phyloP scores from a whole-genome alignment of 345 rosid species.

The Pseudoturritis turrita region DNA sequence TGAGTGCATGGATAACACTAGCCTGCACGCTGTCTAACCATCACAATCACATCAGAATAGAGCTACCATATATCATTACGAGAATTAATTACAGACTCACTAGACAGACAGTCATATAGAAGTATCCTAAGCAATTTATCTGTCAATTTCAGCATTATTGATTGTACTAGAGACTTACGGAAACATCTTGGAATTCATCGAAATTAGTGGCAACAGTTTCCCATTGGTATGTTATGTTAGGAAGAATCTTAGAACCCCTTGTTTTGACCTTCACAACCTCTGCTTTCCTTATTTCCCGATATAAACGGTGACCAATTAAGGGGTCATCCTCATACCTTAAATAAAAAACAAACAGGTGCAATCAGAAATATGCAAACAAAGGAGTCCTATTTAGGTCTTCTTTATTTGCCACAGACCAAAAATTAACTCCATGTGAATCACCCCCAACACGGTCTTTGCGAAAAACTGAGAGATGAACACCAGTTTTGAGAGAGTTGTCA shows the following conservation, averaged over 20 bases:
- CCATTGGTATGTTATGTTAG: slow-evolving; percentile 74
- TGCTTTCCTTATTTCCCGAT: slow-evolving; percentile 84
- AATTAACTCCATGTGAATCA: slow-evolving; percentile 88
- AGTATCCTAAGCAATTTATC: background rate
- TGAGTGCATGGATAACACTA: slow-evolving; percentile 2
- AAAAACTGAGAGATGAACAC: slow-evolving; percentile 71
- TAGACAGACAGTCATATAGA: slow-evolving; percentile 2
- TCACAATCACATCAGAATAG: slow-evolving; percentile 12
- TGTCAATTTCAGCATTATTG: background rate
- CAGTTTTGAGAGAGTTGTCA: slow-evolving; percentile 84
- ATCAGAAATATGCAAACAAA: slow-evolving; percentile 15
- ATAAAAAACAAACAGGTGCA: slow-evolving; percentile 29
- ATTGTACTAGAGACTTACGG: slow-evolving; percentile 39
- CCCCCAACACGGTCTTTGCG: slow-evolving; percentile 97
- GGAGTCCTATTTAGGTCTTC: background rate
- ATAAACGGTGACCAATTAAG: slow-evolving; percentile 83
- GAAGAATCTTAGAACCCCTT: slow-evolving; percentile 79
- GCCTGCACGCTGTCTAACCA: slow-evolving; percentile 4
- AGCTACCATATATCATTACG: slow-evolving; percentile 12
- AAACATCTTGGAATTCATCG: slow-evolving; percentile 92
- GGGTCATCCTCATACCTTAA: slow-evolving; percentile 96
- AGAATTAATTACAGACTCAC: background rate
- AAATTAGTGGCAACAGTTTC: slow-evolving; percentile 95
- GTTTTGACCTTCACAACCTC: slow-evolving; percentile 72
- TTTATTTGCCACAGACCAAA: slow-evolving; percentile 49